Evolutionary conservation across 73 alveolate species (phyloP).

Genomic region (Tetrahymena elliotti): DNA sequence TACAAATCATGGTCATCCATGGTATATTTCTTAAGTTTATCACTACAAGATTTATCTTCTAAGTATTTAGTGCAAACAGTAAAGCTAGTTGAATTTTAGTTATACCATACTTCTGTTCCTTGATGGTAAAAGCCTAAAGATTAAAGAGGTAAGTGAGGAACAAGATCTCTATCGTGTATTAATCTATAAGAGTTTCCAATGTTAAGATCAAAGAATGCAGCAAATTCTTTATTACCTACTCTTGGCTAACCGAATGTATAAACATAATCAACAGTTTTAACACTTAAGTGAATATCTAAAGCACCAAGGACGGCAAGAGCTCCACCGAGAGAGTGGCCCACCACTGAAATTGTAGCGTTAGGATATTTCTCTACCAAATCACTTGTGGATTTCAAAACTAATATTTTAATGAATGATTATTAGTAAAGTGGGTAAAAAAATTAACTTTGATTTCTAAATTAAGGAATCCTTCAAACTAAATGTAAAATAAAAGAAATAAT

Average conservation of each 20-base stretch:
- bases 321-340: constrained; percentile 48
- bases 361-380: constrained; percentile 20
- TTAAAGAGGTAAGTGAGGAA: constrained; percentile 31
- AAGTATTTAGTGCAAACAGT: not conserved
- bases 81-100: not conserved
- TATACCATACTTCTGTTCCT: constrained; percentile 24
- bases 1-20: not conserved
- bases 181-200: constrained; percentile 21
- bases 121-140: constrained; percentile 28
- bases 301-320: constrained; percentile 39
- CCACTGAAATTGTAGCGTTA: constrained; percentile 8
- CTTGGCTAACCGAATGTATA: constrained; percentile 50
- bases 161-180: constrained; percentile 31
- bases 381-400: constrained; percentile 2
- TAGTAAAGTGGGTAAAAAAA: not conserved
- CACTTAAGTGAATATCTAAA: not conserved
- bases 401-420: not conserved
- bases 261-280: not conserved
- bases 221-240: constrained; percentile 26
- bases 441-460: not conserved
- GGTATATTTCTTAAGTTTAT: not conserved
- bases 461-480: not conserved
- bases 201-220: not conserved
- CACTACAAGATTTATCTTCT: not conserved
- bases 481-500: not conserved